Percentiles rank a stretch among this genome's conserved stretches.
phyloP scores from a whole-genome alignment of 805 yeast genomes.

The Candida sanyiensis region DNA sequence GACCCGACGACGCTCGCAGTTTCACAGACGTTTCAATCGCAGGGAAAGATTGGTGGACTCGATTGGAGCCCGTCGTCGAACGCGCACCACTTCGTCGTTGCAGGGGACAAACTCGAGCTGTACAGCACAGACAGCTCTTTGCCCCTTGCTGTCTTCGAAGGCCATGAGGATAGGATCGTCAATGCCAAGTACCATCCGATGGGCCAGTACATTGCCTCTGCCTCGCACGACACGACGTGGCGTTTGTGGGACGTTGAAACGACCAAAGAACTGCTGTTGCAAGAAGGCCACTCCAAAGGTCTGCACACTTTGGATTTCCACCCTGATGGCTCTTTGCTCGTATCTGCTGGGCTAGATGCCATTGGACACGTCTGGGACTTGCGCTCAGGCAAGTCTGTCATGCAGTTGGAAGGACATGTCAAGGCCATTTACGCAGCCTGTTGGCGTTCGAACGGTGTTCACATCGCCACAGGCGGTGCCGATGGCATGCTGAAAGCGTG shows the following conservation, averaged over 20 bases:
- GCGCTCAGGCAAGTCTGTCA: conserved; percentile 63
- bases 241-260: conserved; percentile 70
- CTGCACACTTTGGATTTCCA: conserved; percentile 60
- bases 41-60: conserved; percentile 65
- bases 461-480: conserved; percentile 77
- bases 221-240: conserved; percentile 87
- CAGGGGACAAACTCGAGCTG: conserved; percentile 40
- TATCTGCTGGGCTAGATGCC: conserved; percentile 77
- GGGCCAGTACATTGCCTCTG: conserved; percentile 50
- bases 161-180: conserved; percentile 53
- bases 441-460: conserved; percentile 74
- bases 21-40: conserved; percentile 26
- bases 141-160: conserved; percentile 27
- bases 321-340: conserved; percentile 69
- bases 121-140: conserved; percentile 21
- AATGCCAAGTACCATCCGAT: conserved; percentile 61
- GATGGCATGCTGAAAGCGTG: conserved; percentile 78
- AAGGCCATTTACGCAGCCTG: conserved; percentile 64
- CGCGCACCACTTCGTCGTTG: conserved; percentile 35
- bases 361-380: conserved; percentile 79
- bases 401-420: conserved; percentile 59
- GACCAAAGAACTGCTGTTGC: conserved; percentile 48
- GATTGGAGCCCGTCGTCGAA: conserved; percentile 48
- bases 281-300: conserved; percentile 83
- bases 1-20: conserved; percentile 35